Evolutionary conservation across 176 grass and related monocot species (phyloP).

Genomic region (Miscanthus lutarioriparius): DNA sequence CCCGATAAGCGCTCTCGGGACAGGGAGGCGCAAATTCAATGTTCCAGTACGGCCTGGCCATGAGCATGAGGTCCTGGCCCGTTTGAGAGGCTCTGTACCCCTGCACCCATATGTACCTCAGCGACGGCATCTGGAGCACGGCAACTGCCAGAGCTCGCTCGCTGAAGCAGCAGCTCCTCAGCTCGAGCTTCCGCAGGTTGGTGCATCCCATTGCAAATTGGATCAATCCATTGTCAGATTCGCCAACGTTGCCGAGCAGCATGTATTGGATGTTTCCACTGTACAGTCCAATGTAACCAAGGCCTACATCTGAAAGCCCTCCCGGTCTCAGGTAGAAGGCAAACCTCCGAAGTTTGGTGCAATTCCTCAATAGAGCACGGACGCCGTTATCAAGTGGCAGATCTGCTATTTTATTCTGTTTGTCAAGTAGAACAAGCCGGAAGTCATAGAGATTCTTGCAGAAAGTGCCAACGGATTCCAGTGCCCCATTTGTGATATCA

Average conservation of each 20-base stretch:
- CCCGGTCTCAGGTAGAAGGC: slow-evolving; percentile 83
- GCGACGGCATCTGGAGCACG: slow-evolving; percentile 52
- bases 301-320: slow-evolving; percentile 77
- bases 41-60: slow-evolving; percentile 89
- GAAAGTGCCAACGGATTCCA: slow-evolving; percentile 83
- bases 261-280: slow-evolving; percentile 80
- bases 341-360: slow-evolving; percentile 78
- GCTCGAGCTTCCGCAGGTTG: slow-evolving; percentile 77
- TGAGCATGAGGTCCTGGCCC: slow-evolving; percentile 61
- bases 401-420: slow-evolving; percentile 56
- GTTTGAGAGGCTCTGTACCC: slow-evolving; percentile 69
- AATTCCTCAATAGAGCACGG: slow-evolving; percentile 69
- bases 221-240: slow-evolving; percentile 72
- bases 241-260: slow-evolving; percentile 78
- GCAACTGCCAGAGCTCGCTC: slow-evolving; percentile 69
- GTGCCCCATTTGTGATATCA: slow-evolving; percentile 79
- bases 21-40: slow-evolving; percentile 75
- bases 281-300: slow-evolving; percentile 67
- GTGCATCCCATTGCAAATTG: slow-evolving; percentile 70
- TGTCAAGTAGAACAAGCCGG: slow-evolving; percentile 80
- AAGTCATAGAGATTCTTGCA: slow-evolving; percentile 84
- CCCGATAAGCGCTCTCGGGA: neutral
- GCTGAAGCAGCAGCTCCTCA: slow-evolving; percentile 86
- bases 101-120: slow-evolving; percentile 95
- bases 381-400: slow-evolving; percentile 86